A percentile compares a stretch with the other conserved stretches of the same genome.
Evolutionary conservation across 140 eudicot species (phyloP).

Genomic region (Anethum foeniculum): DNA sequence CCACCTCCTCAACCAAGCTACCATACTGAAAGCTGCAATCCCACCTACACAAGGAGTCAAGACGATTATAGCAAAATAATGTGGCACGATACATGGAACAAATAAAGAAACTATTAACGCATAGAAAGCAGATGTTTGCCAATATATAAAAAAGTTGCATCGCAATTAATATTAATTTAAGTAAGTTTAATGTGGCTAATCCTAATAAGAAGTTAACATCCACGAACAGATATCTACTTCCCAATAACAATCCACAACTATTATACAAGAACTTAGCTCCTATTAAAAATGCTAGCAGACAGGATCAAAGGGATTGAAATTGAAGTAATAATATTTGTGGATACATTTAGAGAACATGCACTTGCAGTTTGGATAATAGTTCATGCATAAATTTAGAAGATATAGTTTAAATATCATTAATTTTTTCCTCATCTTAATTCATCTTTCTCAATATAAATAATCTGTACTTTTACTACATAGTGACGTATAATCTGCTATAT

Average conservation of each 20-base stretch:
- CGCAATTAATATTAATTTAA: not conserved
- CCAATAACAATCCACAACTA: not conserved
- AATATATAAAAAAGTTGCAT: not conserved
- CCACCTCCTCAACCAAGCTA: slow-evolving; percentile 98
- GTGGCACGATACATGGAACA: not conserved
- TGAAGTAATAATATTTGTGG: not conserved
- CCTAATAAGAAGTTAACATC: not conserved
- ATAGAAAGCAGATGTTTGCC: not conserved
- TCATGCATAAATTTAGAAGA: not conserved
- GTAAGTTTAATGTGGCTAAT: not conserved
- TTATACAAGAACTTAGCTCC: not conserved
- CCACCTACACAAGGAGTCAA: slow-evolving; percentile 56
- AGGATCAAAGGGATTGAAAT: not conserved
- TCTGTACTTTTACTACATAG: not conserved
- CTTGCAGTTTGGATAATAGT: not conserved
- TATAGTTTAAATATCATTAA: not conserved
- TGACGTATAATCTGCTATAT: not conserved
- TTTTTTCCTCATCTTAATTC: not conserved
- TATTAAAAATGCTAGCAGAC: not conserved
- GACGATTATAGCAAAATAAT: slow-evolving; percentile 9
- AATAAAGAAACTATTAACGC: not conserved
- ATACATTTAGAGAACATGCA: not conserved
- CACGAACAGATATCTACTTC: not conserved
- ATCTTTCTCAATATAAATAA: not conserved
- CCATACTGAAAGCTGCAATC: slow-evolving; percentile 94